phyloP scores from a whole-genome alignment of 1,139 yeast species.

The Taiozyma sp. region DNA sequence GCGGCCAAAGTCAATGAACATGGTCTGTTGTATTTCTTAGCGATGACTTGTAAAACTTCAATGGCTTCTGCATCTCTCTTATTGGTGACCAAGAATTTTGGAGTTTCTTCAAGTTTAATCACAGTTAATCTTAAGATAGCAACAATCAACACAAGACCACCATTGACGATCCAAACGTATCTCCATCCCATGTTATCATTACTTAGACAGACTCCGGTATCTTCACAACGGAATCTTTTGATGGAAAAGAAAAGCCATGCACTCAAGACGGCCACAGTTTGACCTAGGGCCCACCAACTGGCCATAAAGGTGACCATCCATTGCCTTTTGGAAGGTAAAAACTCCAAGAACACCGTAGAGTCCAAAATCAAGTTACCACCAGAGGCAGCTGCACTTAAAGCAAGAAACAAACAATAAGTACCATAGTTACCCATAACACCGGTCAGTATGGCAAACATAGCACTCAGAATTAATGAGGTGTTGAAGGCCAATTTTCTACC shows the following conservation, averaged over 20 bases:
- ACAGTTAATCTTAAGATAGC: constrained; percentile 44
- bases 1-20: constrained; percentile 40
- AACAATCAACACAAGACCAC: constrained; percentile 44
- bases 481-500: constrained; percentile 59
- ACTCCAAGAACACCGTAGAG: constrained; percentile 55
- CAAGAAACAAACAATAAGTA: constrained; percentile 44
- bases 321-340: constrained; percentile 46
- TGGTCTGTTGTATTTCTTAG: constrained; percentile 36
- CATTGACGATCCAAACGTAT: constrained; percentile 48
- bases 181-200: constrained; percentile 56
- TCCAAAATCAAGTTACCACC: constrained; percentile 62
- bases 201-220: constrained; percentile 38
- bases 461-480: constrained; percentile 42
- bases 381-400: constrained; percentile 40
- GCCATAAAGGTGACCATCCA: constrained; percentile 54
- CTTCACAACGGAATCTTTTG: constrained; percentile 41
- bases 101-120: constrained; percentile 47
- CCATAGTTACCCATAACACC: constrained; percentile 41
- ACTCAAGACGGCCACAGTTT: constrained; percentile 44
- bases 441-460: constrained; percentile 45
- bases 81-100: constrained; percentile 47
- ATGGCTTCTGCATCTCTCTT: constrained; percentile 50
- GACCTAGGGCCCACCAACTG: constrained; percentile 60
- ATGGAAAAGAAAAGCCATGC: constrained; percentile 46
- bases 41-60: constrained; percentile 32